Evolutionary conservation across 2,329 filamentous ascomycete genomes (phyloP).

Genomic region (Didymella keratinophila): DNA sequence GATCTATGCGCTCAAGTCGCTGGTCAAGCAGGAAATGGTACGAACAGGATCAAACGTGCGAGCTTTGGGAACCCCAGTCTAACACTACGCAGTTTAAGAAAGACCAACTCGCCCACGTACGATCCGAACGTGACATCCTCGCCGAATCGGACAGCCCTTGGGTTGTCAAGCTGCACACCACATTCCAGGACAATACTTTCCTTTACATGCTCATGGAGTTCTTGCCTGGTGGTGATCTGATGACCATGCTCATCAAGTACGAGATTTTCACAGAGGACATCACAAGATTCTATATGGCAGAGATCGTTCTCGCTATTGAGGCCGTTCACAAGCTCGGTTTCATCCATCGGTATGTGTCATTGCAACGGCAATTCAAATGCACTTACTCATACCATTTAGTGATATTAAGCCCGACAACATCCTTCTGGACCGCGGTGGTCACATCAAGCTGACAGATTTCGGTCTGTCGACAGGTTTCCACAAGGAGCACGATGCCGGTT

Average conservation of each 20-base stretch:
- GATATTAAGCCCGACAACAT: conserved; percentile 99
- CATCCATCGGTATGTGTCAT: conserved; percentile 82
- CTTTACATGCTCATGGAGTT: conserved; percentile 99
- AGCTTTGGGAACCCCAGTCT: conserved; percentile 18
- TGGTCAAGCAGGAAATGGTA: conserved; percentile 97
- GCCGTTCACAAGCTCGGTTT: conserved; percentile 98
- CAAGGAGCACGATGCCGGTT: conserved; percentile 96
- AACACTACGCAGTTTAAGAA: conserved; percentile 76
- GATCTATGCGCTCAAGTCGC: conserved; percentile 97
- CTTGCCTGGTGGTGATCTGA: conserved; percentile 94
- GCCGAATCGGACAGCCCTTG: conserved; percentile 99
- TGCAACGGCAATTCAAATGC: not conserved
- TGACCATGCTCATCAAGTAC: conserved; percentile 99
- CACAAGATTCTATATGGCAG: conserved; percentile 98
- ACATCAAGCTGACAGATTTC: conserved; percentile 98
- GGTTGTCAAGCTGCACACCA: conserved; percentile 98
- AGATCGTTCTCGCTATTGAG: conserved; percentile 97
- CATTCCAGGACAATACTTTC: conserved; percentile 96
- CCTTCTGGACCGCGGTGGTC: conserved; percentile 89
- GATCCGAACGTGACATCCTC: conserved; percentile 95
- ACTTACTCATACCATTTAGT: conserved; percentile 60
- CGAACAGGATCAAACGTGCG: not conserved
- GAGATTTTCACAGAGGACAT: conserved; percentile 99
- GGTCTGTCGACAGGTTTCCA: conserved; percentile 98
- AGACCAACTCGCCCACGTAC: conserved; percentile 95